Percentiles rank a stretch among this genome's conserved stretches.
Conservation (phyloP, 1,284 basidiomycete species). For the Ceratobasidium papillatum region DNA sequence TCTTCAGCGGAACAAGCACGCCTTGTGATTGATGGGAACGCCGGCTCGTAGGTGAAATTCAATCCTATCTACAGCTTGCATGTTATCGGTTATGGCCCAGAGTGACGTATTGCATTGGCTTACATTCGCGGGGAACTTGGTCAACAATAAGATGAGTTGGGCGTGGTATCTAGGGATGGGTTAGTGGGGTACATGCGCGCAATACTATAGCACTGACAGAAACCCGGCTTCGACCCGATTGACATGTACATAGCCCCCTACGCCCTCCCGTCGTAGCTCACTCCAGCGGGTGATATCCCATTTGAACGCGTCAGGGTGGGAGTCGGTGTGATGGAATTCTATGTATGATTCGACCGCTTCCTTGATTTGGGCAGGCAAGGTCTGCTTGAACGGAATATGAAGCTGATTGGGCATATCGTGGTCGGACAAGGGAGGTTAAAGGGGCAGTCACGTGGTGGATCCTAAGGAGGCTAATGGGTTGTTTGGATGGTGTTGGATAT, state of each 20-base stretch:
- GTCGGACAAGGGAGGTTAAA: background rate
- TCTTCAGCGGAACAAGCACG: conserved; percentile 73
- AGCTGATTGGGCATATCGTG: conserved; percentile 80
- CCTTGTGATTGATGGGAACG: conserved; percentile 65
- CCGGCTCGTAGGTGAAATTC: conserved; percentile 77
- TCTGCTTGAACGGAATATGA: conserved; percentile 78
- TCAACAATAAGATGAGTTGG: conserved; percentile 80
- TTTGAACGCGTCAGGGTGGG: conserved; percentile 90
- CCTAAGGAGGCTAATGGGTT: background rate
- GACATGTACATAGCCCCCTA: conserved; percentile 66
- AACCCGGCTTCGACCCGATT: conserved; percentile 61
- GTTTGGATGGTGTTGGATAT: background rate
- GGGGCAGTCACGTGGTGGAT: background rate
- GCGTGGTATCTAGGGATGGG: conserved; percentile 78
- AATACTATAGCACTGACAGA: conserved; percentile 55
- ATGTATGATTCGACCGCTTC: conserved; percentile 74
- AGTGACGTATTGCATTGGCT: conserved; percentile 46
- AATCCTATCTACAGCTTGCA: conserved; percentile 69
- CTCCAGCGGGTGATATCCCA: conserved; percentile 80
- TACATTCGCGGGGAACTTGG: conserved; percentile 75
- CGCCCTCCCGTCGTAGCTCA: conserved; percentile 69
- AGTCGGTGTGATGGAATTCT: conserved; percentile 68
- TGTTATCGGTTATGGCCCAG: background rate
- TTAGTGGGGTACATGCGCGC: conserved; percentile 34
- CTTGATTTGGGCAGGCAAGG: conserved; percentile 67